Base-by-base conservation (phyloP, 2,329 filamentous ascomycete genomes). In the Parascedosporium putredinis region DNA sequence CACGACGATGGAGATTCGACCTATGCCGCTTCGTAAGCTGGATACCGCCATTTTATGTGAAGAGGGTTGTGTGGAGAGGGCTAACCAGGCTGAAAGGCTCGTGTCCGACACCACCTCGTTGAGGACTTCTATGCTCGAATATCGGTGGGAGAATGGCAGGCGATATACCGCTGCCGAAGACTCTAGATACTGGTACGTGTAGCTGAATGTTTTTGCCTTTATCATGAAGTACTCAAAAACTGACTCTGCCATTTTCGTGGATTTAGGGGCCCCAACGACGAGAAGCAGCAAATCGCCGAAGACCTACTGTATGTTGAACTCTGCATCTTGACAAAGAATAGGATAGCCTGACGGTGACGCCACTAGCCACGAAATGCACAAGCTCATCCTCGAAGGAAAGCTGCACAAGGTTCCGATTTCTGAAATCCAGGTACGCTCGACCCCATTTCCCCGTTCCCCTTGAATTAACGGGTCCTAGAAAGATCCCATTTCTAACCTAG, bases 321-420 rank as follows among this genome's bases (percentile, higher is more conserved):
- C 46, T 5, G 14, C 27, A 8, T 3, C 47, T 31, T n/a, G 38
- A 20, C 14, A 36, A 36, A n/a, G n/a, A n/a, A n/a, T n/a, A n/a
- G n/a, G n/a, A n/a, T n/a, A n/a, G n/a, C n/a, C 33, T 18, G 20
- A 16, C 33, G 14, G 5, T 6, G 9, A 23, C 45, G 5, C 18
- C 20, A 36, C 4, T 12, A 60, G 58, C 51, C 75, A 79, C 60
- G 69, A 76, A 55, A 69, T 79, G 56, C 70, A 73, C 59, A 72
- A 69, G 42, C 51, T 74, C 34, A 56, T 73, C 29, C 66, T 73
- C 31, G 62, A 67, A 34, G 67, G 67, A 33, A 61, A 61, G 33
- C 59, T 78, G 33, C 71, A 69, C 59, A 64, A 69, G 43, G 67
- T 72, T 6, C 73, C 74, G 12, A 57, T 77, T 7, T 27, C 33